These are phyloP conservation scores for Vanderwaltozyma tropicalis DNA, from an alignment of 805 yeast species.

Conservation along the genomic window DNA sequence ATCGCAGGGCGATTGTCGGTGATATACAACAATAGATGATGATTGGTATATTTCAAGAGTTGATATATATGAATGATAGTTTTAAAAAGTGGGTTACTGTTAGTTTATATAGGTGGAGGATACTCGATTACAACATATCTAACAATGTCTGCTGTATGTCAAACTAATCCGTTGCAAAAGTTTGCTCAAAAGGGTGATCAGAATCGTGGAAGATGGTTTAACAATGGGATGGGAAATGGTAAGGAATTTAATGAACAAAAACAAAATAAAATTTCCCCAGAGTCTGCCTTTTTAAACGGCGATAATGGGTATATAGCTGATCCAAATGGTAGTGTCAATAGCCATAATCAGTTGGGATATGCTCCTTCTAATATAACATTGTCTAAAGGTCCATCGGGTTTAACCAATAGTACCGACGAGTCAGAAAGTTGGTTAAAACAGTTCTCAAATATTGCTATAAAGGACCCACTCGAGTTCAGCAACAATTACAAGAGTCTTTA, in stretches of 20 bases:
- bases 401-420: neutral
- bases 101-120: too few species aligned
- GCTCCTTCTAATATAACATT: too few species aligned
- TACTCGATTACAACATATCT: too few species aligned
- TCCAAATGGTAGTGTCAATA: neutral
- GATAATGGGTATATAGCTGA: too few species aligned
- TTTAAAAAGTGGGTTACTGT: too few species aligned
- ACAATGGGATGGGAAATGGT: neutral
- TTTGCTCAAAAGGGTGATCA: constrained; percentile 5
- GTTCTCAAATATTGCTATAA: constrained; percentile 19
- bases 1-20: too few species aligned
- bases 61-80: too few species aligned
- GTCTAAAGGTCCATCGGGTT: neutral
- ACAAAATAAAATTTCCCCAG: neutral
- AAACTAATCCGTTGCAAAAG: constrained; percentile 15
- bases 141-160: constrained; percentile 9
- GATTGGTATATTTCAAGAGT: too few species aligned
- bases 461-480: constrained; percentile 24
- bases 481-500: constrained; percentile 22
- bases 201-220: neutral
- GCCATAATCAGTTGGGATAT: too few species aligned
- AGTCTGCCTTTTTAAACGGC: neutral
- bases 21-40: too few species aligned
- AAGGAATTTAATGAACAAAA: neutral
- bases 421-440: constrained; percentile 7